phyloP scores from a whole-genome alignment of 2,329 filamentous ascomycete species.

The Fusarium heterosporum region DNA sequence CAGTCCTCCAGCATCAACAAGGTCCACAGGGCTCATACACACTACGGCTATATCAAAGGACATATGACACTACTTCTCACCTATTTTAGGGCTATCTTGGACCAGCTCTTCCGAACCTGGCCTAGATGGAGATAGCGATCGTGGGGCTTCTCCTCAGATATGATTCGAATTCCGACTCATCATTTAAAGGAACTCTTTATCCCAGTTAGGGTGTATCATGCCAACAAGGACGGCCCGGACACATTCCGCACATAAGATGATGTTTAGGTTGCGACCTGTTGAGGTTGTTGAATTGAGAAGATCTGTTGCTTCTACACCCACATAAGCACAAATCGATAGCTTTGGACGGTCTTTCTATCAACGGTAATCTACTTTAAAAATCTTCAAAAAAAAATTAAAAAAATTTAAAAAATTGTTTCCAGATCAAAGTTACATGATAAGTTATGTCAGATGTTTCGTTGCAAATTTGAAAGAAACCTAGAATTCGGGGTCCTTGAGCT shows the following conservation, averaged over 20 bases:
- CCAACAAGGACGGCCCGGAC: constrained; percentile 22
- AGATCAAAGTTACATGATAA: too few species aligned
- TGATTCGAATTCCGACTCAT: constrained; percentile 43
- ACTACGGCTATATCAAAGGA: constrained; percentile 26
- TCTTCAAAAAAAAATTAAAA: too few species aligned
- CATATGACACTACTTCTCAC: constrained; percentile 16
- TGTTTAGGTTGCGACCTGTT: constrained; percentile 54
- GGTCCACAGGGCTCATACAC: constrained; percentile 50
- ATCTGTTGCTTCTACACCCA: too few species aligned
- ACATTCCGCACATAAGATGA: constrained; percentile 35
- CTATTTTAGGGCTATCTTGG: constrained; percentile 36
- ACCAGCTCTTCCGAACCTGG: constrained; percentile 44
- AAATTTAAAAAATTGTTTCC: too few species aligned
- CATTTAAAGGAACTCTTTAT: constrained; percentile 30
- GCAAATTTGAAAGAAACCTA: too few species aligned
- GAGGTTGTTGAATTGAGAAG: constrained; percentile 50
- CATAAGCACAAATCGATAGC: too few species aligned
- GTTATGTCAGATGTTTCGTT: too few species aligned
- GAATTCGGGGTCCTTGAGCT: too few species aligned
- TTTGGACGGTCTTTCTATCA: too few species aligned
- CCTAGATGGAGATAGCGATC: constrained; percentile 39
- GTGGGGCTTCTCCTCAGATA: constrained; percentile 44
- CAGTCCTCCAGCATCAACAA: constrained; percentile 44
- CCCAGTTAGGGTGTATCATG: constrained; percentile 32
- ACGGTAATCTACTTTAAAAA: too few species aligned